Evolutionary conservation across 805 yeast genomes (phyloP), one percentile per base, ranked within the genome.

Genomic region (Barnettozyma sucrosica): DNA sequence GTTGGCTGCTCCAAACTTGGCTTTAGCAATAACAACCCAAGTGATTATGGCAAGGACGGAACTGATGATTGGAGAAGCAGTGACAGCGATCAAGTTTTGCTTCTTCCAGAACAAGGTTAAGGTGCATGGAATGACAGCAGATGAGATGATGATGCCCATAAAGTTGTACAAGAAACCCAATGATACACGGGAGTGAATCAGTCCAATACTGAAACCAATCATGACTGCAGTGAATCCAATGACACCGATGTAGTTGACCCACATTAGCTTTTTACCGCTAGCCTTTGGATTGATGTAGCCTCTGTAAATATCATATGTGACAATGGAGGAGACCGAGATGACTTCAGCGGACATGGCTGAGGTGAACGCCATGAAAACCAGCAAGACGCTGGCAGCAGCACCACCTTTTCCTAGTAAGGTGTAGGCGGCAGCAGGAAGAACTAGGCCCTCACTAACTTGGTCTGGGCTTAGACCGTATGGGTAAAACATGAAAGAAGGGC

Each of bases 281-380:
- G 96, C 96, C 23, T 71, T 69, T 41, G 95, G 95, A 60, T 87
- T 80, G 58, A 89, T 68, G 67, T 89, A 89, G 23, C 81, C 76
- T 67, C 87, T 80, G 78, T 84, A 89, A 51, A 89, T 73, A 67
- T 89, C 97, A 57, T 87, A 89, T 39, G 96, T 85, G 71, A 81
- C 77, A 51, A 89, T 79, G 2, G 96, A 83, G 4, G 95, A 85
- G 18, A 87, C 90, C 2, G 96, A 85, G 61, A 89, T 86, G 59
- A 89, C 77, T 66, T 89, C 96, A 34, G 96, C 92, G 28, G 95
- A 85, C 77, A 87, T 80, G 23, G 97, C 96, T 42, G 95, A 85
- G 0, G 97, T 89, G 38, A 85, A 92, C 23, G 97, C 96, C 90
- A 88, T 85, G 66, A 89, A 89, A 10, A 89, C 78, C 72, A 89